phyloP scores from a whole-genome alignment of 2,329 filamentous ascomycete species.

The Monosporascus sp. region DNA sequence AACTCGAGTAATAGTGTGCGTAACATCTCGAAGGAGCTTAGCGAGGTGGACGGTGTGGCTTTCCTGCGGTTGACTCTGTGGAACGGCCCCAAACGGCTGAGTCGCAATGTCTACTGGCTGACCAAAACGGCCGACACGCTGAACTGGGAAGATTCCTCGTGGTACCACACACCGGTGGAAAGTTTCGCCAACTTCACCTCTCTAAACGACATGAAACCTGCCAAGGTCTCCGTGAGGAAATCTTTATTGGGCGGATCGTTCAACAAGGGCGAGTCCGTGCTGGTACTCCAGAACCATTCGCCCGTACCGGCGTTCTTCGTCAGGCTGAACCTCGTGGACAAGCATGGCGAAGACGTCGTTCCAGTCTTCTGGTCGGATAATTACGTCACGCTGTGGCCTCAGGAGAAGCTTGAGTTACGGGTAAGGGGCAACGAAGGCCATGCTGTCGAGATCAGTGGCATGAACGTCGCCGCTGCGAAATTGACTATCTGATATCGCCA shows the following conservation, averaged over 20 bases:
- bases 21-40: constrained; percentile 25
- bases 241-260: neutral
- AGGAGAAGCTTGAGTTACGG: constrained; percentile 41
- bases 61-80: constrained; percentile 47
- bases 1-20: constrained; percentile 37
- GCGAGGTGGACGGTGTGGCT: constrained; percentile 34
- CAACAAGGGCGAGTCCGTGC: constrained; percentile 4
- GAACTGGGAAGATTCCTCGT: constrained; percentile 51
- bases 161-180: constrained; percentile 54
- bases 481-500: neutral
- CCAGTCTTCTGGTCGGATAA: constrained; percentile 58
- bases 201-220: constrained; percentile 34
- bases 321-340: constrained; percentile 43
- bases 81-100: constrained; percentile 33
- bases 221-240: constrained; percentile 29
- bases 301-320: constrained; percentile 53
- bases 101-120: constrained; percentile 58
- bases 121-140: constrained; percentile 40
- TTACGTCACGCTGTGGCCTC: constrained; percentile 56
- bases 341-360: constrained; percentile 36
- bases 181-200: constrained; percentile 43
- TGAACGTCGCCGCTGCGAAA: constrained; percentile 15
- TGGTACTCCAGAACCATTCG: constrained; percentile 48
- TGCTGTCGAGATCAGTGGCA: constrained; percentile 22
- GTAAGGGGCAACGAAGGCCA: constrained; percentile 23